phyloP scores from a whole-genome alignment of 768 basidiomycete genomes.

The Lactarius sp. region DNA sequence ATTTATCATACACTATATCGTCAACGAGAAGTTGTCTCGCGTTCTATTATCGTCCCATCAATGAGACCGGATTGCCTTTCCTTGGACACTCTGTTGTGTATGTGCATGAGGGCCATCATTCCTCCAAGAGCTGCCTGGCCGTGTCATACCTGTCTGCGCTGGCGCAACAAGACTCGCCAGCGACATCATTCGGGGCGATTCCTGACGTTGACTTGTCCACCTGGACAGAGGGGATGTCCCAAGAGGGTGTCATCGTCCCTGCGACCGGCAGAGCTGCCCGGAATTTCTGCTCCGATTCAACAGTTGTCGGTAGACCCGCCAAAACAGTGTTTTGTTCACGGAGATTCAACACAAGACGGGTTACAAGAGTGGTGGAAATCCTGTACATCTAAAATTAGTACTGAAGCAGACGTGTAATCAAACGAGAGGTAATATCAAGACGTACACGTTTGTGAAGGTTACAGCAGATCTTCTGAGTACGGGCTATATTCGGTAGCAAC shows the following conservation, averaged over 20 bases:
- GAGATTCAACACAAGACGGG: slow-evolving; percentile 21
- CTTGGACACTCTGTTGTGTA: neutral
- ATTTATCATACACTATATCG: neutral
- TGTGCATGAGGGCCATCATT: neutral
- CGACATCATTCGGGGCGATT: neutral
- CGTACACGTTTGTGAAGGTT: slow-evolving; percentile 14
- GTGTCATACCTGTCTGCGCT: too few species aligned
- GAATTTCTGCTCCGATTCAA: neutral
- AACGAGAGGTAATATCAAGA: neutral
- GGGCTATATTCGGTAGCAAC: neutral
- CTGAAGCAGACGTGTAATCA: neutral
- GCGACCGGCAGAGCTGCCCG: neutral
- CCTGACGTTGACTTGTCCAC: neutral
- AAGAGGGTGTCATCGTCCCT: neutral
- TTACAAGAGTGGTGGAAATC: slow-evolving; percentile 14
- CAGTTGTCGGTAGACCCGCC: neutral
- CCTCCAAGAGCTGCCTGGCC: neutral
- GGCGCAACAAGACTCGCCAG: neutral
- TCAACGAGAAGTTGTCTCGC: neutral
- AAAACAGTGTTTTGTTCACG: neutral
- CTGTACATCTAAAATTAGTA: neutral
- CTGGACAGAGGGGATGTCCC: neutral
- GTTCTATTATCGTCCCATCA: neutral
- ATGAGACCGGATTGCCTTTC: neutral
- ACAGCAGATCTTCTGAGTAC: neutral